Conservation (phyloP, 2,329 filamentous ascomycete species). For the Talaromyces sp. region DNA sequence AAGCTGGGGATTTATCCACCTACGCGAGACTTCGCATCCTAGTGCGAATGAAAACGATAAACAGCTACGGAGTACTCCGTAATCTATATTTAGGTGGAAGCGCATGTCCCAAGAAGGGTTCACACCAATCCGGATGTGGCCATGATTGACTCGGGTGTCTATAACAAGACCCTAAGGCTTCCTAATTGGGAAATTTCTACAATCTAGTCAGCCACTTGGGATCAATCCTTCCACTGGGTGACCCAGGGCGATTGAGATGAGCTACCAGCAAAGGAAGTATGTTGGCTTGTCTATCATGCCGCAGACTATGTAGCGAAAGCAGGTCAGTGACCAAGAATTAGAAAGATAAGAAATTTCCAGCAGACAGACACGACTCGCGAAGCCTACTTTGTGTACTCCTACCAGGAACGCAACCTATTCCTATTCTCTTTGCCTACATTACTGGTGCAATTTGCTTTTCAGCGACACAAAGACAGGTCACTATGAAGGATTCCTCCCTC, state of each 20-base stretch:
- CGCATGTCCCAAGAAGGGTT: background rate
- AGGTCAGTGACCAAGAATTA: no score
- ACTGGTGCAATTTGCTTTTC: no score
- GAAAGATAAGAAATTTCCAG: no score
- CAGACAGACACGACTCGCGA: no score
- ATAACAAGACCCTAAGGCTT: background rate
- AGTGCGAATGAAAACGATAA: background rate
- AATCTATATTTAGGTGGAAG: no score
- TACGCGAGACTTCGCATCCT: background rate
- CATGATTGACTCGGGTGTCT: background rate
- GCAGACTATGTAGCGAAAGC: no score
- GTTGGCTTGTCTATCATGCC: background rate
- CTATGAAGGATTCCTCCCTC: background rate
- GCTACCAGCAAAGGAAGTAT: background rate
- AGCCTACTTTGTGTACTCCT: background rate
- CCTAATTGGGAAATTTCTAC: background rate
- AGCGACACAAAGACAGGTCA: background rate
- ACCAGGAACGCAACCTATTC: background rate
- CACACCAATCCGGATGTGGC: background rate
- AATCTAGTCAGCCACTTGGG: background rate
- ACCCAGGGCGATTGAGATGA: background rate
- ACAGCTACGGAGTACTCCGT: background rate
- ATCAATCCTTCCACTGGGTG: background rate
- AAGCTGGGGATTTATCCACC: background rate
- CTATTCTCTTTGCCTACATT: no score